phyloP scores from a whole-genome alignment of 2,329 filamentous ascomycete genomes.

The Orbilia ellipsospora region DNA sequence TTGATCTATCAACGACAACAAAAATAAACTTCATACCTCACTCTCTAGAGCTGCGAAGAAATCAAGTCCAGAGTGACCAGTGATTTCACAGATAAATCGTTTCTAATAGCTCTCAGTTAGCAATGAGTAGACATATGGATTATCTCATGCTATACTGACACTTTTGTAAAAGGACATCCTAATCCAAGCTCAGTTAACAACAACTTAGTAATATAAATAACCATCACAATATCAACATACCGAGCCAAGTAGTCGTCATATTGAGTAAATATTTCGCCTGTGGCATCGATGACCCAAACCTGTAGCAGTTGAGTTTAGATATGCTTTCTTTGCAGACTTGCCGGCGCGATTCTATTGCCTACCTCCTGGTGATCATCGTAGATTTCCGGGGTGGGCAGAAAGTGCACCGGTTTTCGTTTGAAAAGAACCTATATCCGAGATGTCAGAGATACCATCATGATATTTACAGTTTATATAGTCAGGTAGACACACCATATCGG shows the following conservation, averaged over 20 bases:
- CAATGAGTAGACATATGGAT: conserved; percentile 34
- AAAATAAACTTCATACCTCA: conserved; percentile 71
- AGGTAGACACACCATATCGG: conserved; percentile 54
- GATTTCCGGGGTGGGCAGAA: conserved; percentile 76
- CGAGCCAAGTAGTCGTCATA: conserved; percentile 89
- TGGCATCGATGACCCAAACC: conserved; percentile 93
- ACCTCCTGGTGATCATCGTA: conserved; percentile 87
- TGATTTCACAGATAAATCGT: conserved; percentile 95
- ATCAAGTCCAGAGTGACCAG: conserved; percentile 86
- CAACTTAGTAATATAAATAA: no score
- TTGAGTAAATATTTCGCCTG: conserved; percentile 85
- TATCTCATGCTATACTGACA: conserved; percentile 20
- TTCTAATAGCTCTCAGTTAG: conserved; percentile 66
- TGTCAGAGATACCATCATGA: conserved; percentile 54
- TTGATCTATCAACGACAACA: not conserved
- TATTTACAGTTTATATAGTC: conserved; percentile 61
- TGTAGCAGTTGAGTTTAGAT: conserved; percentile 62
- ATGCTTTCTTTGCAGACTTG: conserved; percentile 6
- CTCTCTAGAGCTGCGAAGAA: conserved; percentile 94
- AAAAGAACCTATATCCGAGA: conserved; percentile 78
- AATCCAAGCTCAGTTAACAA: conserved; percentile 6
- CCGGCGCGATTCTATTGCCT: conserved; percentile 60
- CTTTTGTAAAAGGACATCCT: conserved; percentile 90
- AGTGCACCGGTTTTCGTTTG: conserved; percentile 93
- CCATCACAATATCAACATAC: conserved; percentile 66